phyloP scores from a whole-genome alignment of 2,329 filamentous ascomycete genomes.

The Incumbomyces lentus region DNA sequence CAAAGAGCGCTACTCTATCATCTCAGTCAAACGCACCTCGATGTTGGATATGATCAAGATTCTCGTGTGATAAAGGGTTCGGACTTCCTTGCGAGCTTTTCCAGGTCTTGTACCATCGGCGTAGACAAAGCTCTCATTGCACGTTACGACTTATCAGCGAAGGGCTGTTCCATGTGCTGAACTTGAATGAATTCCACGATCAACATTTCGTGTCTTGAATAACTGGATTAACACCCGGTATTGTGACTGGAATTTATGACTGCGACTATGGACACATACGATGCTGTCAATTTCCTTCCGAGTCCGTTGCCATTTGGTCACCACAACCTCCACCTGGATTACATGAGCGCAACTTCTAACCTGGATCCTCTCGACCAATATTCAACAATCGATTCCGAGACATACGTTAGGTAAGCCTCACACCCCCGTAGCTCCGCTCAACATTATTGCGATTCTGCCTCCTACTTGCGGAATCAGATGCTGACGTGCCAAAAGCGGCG shows the following conservation, averaged over 20 bases:
- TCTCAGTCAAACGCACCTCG: too few species aligned
- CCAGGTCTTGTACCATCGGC: too few species aligned
- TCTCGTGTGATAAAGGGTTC: too few species aligned
- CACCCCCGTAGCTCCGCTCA: neutral
- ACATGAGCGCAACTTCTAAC: conserved; percentile 39
- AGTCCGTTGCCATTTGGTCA: conserved; percentile 44
- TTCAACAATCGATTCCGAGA: conserved; percentile 51
- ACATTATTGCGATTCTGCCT: neutral
- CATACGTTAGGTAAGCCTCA: conserved; percentile 45
- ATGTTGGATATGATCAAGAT: too few species aligned
- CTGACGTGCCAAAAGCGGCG: conserved; percentile 31
- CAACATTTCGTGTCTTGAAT: too few species aligned
- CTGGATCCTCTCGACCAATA: conserved; percentile 49
- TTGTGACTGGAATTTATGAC: conserved; percentile 8
- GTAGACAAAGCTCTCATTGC: too few species aligned
- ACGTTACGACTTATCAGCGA: too few species aligned
- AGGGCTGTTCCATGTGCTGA: too few species aligned
- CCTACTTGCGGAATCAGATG: conserved; percentile 6
- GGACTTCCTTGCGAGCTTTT: too few species aligned
- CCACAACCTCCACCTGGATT: conserved; percentile 39
- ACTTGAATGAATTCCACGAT: too few species aligned
- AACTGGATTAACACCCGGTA: too few species aligned
- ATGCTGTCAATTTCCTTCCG: conserved; percentile 50
- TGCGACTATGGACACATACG: conserved; percentile 45
- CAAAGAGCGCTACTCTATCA: too few species aligned